phyloP scores from a whole-genome alignment of 345 rosid species.

The Aegle marmelos region DNA sequence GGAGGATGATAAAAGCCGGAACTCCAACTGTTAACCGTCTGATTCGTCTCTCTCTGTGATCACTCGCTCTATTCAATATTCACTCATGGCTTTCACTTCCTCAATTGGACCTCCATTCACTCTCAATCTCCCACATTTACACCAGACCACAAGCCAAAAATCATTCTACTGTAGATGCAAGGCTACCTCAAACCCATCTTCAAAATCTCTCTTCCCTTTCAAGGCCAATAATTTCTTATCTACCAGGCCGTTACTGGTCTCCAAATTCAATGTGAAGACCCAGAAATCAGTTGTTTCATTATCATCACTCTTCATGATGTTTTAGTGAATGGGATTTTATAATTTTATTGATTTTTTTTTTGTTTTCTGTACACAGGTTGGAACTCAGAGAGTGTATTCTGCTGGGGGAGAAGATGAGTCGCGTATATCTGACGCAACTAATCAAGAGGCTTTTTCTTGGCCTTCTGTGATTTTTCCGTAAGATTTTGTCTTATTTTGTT shows the following conservation, averaged over 20 bases:
- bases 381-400: slow-evolving; percentile 43
- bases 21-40: slow-evolving; percentile 20
- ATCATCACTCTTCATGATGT: background rate
- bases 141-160: slow-evolving; percentile 18
- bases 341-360: background rate
- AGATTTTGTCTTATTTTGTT: slow-evolving; percentile 26
- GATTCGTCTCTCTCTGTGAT: background rate
- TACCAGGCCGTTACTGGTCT: slow-evolving; percentile 18
- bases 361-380: slow-evolving; percentile 33
- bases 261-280: slow-evolving; percentile 35
- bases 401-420: slow-evolving; percentile 54
- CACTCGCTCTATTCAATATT: background rate
- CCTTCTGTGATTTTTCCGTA: slow-evolving; percentile 86
- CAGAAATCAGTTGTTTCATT: background rate
- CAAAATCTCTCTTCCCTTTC: slow-evolving; percentile 2
- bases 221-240: slow-evolving; percentile 26
- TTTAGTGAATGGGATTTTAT: background rate
- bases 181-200: slow-evolving; percentile 12
- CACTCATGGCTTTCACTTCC: slow-evolving; percentile 36
- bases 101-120: slow-evolving; percentile 15
- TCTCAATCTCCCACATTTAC: slow-evolving; percentile 18
- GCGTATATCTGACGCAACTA: slow-evolving; percentile 33
- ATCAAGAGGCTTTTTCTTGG: slow-evolving; percentile 77
- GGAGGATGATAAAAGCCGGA: slow-evolving; percentile 19
- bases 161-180: slow-evolving; percentile 4